Conservation (phyloP, 2,329 filamentous ascomycete genomes). For the Chalaropsis ovoidea region DNA sequence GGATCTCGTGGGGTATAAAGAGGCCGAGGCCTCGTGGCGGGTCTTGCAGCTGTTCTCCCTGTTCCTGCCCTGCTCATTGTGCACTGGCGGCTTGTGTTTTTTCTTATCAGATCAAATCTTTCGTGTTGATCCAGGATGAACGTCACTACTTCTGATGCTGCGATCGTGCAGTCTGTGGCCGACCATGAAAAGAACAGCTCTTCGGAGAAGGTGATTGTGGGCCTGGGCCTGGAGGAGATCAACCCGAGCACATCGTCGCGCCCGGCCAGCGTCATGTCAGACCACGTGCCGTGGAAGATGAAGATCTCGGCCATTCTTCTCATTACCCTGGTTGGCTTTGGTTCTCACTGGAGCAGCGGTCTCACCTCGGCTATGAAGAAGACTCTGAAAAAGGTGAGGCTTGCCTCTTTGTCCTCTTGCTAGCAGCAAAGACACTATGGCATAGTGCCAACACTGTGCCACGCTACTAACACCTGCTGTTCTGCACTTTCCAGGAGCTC, state of each 20-base stretch:
- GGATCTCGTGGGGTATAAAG: background rate
- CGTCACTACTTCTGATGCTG: background rate
- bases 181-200: constrained; percentile 17
- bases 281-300: constrained; percentile 29
- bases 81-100: background rate
- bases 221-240: constrained; percentile 6
- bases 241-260: constrained; percentile 6
- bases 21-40: background rate
- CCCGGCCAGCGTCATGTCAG: constrained; percentile 15
- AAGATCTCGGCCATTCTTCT: constrained; percentile 38
- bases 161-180: background rate
- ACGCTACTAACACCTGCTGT: background rate
- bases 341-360: constrained; percentile 50
- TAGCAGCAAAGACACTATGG: background rate
- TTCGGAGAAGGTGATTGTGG: constrained; percentile 4
- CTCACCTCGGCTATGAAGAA: constrained; percentile 52
- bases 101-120: background rate
- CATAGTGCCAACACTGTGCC: background rate
- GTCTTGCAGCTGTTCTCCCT: background rate
- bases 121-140: constrained; percentile 4
- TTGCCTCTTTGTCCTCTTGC: background rate
- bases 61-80: background rate
- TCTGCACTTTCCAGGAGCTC: constrained; percentile 35
- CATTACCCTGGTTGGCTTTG: constrained; percentile 48
- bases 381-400: constrained; percentile 45